These are phyloP conservation scores for Ceratonia siliqua DNA, from an alignment of 306 rosid species.

Conservation along the genomic window DNA sequence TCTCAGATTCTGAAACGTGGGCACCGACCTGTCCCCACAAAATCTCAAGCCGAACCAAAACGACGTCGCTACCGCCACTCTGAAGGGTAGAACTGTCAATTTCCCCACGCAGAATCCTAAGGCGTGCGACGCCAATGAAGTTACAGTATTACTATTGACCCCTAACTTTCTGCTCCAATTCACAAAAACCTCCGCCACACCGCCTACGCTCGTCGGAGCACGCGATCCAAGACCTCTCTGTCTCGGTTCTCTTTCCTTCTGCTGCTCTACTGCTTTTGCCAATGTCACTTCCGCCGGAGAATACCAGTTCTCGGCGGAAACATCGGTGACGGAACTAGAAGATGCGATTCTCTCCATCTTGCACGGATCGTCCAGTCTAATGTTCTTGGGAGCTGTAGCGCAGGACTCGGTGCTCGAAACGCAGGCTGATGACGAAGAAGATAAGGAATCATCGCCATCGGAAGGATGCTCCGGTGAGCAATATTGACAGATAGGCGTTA, in stretches of 20 bases:
- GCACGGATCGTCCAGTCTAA: neutral
- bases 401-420: constrained; percentile 31
- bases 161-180: constrained; percentile 41
- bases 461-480: constrained; percentile 31
- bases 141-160: neutral
- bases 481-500: neutral
- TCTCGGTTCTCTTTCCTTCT: neutral
- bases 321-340: constrained; percentile 24
- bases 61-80: constrained; percentile 62
- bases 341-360: neutral
- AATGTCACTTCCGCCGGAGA: neutral
- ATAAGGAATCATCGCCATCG: neutral
- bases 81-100: constrained; percentile 38
- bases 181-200: constrained; percentile 2
- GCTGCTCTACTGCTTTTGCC: neutral
- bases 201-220: constrained; percentile 20
- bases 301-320: neutral
- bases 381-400: neutral
- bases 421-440: neutral
- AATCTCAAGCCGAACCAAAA: constrained; percentile 59
- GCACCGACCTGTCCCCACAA: constrained; percentile 27
- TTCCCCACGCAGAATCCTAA: neutral
- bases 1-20: constrained; percentile 41
- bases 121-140: constrained; percentile 28
- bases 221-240: neutral